phyloP scores from a whole-genome alignment of 2,329 filamentous ascomycete species.

The Leptographium galeiforme region DNA sequence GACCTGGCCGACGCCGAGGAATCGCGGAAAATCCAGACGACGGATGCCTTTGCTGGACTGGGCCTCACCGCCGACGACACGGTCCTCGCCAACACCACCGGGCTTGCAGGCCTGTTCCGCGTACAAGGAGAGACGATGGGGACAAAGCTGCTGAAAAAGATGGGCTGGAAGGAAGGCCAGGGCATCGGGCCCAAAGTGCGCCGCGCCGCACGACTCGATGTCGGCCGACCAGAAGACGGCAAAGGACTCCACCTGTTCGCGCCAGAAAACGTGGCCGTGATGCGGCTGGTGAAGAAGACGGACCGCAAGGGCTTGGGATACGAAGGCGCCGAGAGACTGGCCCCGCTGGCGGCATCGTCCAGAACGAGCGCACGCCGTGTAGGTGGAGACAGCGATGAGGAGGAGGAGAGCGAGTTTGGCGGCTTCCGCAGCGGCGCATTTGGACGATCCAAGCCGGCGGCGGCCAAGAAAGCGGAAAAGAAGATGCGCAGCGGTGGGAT shows the following conservation, averaged over 20 bases:
- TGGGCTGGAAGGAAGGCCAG: conserved; percentile 94
- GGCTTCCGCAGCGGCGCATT: conserved; percentile 1
- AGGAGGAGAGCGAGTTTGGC: conserved; percentile 28
- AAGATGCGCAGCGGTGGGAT: conserved; percentile 37
- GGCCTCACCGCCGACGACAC: conserved; percentile 50
- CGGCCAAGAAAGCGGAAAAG: conserved; percentile 37
- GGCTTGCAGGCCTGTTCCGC: conserved; percentile 58
- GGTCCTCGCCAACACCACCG: conserved; percentile 25
- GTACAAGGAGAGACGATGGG: conserved; percentile 74
- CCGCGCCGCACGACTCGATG: conserved; percentile 56
- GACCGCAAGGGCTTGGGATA: conserved; percentile 61
- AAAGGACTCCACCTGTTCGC: conserved; percentile 61
- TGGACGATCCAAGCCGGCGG: conserved; percentile 13
- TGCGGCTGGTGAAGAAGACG: conserved; percentile 49
- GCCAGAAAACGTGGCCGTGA: conserved; percentile 63
- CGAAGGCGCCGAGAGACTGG: conserved; percentile 41
- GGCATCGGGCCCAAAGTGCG: conserved; percentile 80
- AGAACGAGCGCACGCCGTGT: conserved; percentile 15
- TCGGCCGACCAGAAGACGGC: conserved; percentile 24
- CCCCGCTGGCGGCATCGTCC: conserved; percentile 18
- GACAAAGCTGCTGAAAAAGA: conserved; percentile 67
- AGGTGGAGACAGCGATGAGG: conserved; percentile 26
- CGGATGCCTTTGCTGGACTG: conserved; percentile 60
- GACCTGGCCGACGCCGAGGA: conserved; percentile 81
- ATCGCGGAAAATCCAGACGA: conserved; percentile 58